Evolutionary conservation across 2,329 filamentous ascomycete species (phyloP), one percentile per base, ranked within the genome.

Genomic region (Metarhizium album): DNA sequence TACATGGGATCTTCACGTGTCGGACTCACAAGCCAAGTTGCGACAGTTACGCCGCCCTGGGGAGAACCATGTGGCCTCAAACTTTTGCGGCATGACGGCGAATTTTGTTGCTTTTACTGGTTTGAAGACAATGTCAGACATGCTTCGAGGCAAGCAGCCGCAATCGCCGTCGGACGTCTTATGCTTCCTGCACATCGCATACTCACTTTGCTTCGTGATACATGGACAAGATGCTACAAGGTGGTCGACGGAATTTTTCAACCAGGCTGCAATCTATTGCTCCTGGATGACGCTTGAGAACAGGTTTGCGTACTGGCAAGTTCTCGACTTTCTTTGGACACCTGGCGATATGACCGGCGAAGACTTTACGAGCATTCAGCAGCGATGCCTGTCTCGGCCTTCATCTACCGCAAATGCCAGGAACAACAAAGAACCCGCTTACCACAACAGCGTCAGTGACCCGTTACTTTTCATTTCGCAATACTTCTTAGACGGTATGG

Each of bases 121-220:
- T 8, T 63, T 79, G 2, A 56, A 65, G 18, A 62, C 67, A 5
- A 62, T 79, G 20, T 66, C 60, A 7, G 60, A 59, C 11, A 62
- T 75, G 4, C 55, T 78, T 0, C 61, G 67, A 22, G 72, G 70
- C 2, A 57, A 58, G n/a, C 60, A 62, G 6, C 60, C 65, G 0
- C 58, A 62, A 3, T 68, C 70, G 1, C 65, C 76, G 3, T 56
- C 74, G 27, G 67, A 74, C 27, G 67, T 70, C 2, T 57, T 80
- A 2, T 79, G 74, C 58, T 73, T 79, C 53, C 59, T 78, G 31
- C 76, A 80, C 50, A 54, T 79, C 20, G 64, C 74, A 23, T 78
- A 77, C 54, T 72, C 74, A 13, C 67, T 79, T 37, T 76, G 71
- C 3, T 55, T 76, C 9, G 65, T 74, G 14, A 58, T 75, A 4